Evolutionary conservation across 305 asterid genomes (phyloP), one percentile per base, ranked within the genome.

Genomic region (Striga hermonthica): DNA sequence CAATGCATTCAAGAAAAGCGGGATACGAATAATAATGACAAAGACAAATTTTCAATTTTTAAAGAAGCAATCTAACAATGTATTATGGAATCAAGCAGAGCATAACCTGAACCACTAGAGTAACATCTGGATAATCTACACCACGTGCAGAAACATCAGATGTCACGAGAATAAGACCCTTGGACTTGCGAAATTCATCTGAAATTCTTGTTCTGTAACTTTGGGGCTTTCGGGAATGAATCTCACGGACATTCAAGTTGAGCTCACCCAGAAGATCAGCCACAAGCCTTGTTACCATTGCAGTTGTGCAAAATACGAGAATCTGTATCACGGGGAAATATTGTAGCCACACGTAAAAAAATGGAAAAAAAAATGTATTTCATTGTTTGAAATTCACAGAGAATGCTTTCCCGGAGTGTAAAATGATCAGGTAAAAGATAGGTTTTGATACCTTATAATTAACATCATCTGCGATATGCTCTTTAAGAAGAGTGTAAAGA

Each of bases 131-230:
- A 80, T 94, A 94, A 82, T 94, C 97, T 9, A 94, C 99, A 58
- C 97, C 97, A 59, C 99, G 99, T 9, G 99, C 99, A 77, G 97
- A 90, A 44, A 90, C 99, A 57, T 94, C 99, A 38, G 97, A 94
- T 12, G 99, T 86, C 43, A 90, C 99, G 8, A 90, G 96, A 75
- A 90, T 90, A 57, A 94, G 97, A 68, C 97, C 97, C 59, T 82
- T 88, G 14, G 96, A 94, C 78, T 94, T 90, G 77, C 97, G 84
- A 60, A 93, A 90, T 74, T 94, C 99, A 53, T 94, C 96, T 1
- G 99, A 90, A 63, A 94, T 77, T 76, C 83, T 80, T 28, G 99
- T 90, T 80, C 97, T 80, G 71, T 94, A 90, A 72, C 91, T 79
- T 79, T 90, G 99, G 14, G 99, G 85, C 65, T 94, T 90, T 64